A percentile compares a stretch with the other conserved stretches of the same genome.
Evolutionary conservation across 805 yeast genomes (phyloP).

Genomic region (Candida hungchunana): DNA sequence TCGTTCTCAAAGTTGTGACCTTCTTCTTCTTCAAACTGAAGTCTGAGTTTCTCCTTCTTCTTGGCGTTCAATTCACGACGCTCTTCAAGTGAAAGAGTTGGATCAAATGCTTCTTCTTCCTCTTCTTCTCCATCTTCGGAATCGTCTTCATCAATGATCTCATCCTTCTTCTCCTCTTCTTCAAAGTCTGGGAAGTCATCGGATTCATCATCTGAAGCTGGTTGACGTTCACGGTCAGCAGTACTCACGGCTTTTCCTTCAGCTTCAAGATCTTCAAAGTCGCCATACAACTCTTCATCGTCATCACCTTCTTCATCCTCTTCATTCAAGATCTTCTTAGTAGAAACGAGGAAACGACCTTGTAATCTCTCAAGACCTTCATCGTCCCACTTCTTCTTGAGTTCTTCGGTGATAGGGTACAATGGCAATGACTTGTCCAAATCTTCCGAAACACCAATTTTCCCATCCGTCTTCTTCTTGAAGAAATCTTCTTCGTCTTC

Average conservation of each 20-base stretch:
- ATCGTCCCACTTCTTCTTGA: conserved; percentile 43
- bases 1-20: conserved; percentile 75
- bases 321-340: conserved; percentile 36
- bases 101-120: conserved; percentile 31
- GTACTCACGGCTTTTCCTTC: conserved; percentile 20
- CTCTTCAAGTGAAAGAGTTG: conserved; percentile 55
- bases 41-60: conserved; percentile 81
- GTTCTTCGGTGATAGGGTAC: conserved; percentile 38
- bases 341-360: conserved; percentile 50
- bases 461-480: conserved; percentile 42
- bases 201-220: conserved; percentile 23
- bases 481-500: conserved; percentile 49
- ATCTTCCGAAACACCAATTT: conserved; percentile 27
- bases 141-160: conserved; percentile 38
- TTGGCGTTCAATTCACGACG: conserved; percentile 79
- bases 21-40: conserved; percentile 84
- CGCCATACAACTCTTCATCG: conserved; percentile 52
- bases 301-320: conserved; percentile 33
- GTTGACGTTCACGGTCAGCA: conserved; percentile 23
- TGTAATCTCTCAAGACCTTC: conserved; percentile 40
- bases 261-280: conserved; percentile 50
- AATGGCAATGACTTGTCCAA: conserved; percentile 36
- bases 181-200: conserved; percentile 55
- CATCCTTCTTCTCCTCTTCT: conserved; percentile 43
- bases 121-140: conserved; percentile 40